Evolutionary conservation across 2,329 filamentous ascomycete species (phyloP).

Genomic region (Clonostachys rhizophaga): DNA sequence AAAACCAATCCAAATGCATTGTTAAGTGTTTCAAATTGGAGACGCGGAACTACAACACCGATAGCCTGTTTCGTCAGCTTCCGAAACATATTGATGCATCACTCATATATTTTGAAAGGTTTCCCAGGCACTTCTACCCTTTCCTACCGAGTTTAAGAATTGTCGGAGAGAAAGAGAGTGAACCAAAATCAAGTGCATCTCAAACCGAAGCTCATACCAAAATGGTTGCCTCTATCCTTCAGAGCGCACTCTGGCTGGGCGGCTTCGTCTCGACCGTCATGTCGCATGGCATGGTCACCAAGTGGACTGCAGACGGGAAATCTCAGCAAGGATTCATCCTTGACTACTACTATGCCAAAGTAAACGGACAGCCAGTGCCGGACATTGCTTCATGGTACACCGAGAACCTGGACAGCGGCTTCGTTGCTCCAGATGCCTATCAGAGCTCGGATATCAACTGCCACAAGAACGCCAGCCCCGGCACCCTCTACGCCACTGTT

Average conservation of each 20-base stretch:
- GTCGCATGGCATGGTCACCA: slow-evolving; percentile 13
- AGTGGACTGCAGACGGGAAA: slow-evolving; percentile 17
- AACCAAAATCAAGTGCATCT: too few species aligned
- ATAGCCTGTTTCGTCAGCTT: too few species aligned
- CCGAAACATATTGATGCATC: too few species aligned
- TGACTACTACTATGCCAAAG: slow-evolving; percentile 1
- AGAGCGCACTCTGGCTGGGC: not conserved
- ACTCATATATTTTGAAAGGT: too few species aligned
- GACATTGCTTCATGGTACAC: slow-evolving; percentile 26
- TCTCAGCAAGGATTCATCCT: slow-evolving; percentile 21
- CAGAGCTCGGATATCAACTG: slow-evolving; percentile 34
- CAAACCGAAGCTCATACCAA: too few species aligned
- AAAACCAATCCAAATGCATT: too few species aligned
- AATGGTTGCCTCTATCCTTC: too few species aligned
- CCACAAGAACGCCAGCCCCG: slow-evolving; percentile 31
- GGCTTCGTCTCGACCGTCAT: slow-evolving; percentile 9
- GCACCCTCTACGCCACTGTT: slow-evolving; percentile 23
- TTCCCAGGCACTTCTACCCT: too few species aligned
- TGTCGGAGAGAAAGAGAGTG: too few species aligned
- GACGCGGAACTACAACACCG: too few species aligned
- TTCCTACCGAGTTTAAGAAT: too few species aligned
- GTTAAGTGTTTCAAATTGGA: too few species aligned
- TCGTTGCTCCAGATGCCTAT: slow-evolving; percentile 33
- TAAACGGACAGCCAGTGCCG: slow-evolving; percentile 11
- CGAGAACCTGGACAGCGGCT: slow-evolving; percentile 39